Base-by-base conservation (phyloP, 768 basidiomycete genomes). In the Ephemerocybe angulata region DNA sequence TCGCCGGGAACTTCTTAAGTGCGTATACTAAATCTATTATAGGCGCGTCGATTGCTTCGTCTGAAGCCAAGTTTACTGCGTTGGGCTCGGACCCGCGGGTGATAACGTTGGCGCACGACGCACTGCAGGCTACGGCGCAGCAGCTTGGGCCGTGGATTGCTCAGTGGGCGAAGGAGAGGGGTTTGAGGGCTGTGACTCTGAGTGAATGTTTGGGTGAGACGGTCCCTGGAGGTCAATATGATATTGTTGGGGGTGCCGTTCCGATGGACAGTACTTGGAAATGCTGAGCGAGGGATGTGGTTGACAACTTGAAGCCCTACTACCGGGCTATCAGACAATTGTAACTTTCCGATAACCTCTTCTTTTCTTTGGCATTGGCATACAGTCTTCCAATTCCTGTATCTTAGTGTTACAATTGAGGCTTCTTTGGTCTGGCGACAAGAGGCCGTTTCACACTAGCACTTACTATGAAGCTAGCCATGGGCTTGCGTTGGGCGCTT, bases 141-240 rank as follows among this genome's bases (percentile, higher is more conserved):
- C 55, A 60, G 52, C 53, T 60, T 28, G 55, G 59, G n/a, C 59
- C 59, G 4, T 60, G 59, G 59, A 48, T 57, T 25, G 56, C 56
- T 19, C 35, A 46, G n/a, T 60, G 59, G 59, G 59, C 52, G 7
- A 60, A 57, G 17, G 15, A 30, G 12, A 57, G 41, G 35, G 56
- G 56, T 7, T 31, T 60, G 46, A 60, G 46, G 51, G 53, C 56
- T 22, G 59, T 60, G 15, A 60, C 59, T 11, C 52, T 60, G 19
- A 50, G 47, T 30, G 52, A 60, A 33, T 60, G 59, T 22, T 51
- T 60, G 40, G 59, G 59, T 11, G 59, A 60, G 53, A 47, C 54
- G 19, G 43, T 59, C 37, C 58, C 58, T n/a, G 54, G 51, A 12
- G 58, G 54, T 10, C 58, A 59, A 29, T 54, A 54, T 25, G 53